Evolutionary conservation across 169 alveolate genomes (phyloP).

Genomic region (Cyclospora cayetanensis): DNA sequence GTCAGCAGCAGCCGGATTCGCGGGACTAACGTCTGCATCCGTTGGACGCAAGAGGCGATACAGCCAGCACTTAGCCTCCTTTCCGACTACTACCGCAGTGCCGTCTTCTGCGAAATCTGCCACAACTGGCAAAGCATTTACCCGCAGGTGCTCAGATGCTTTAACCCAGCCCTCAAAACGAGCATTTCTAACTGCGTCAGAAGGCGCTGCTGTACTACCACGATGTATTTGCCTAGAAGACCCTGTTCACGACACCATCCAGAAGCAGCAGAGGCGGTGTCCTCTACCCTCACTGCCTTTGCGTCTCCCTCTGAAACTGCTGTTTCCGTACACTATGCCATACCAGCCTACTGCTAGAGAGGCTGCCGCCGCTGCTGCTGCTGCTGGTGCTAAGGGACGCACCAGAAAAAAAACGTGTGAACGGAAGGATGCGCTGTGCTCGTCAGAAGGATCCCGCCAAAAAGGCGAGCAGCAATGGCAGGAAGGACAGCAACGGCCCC

Average conservation of each 20-base stretch:
- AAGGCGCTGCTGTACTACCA: background rate
- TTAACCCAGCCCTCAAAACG: too few species aligned
- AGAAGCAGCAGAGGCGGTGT: conserved; percentile 1
- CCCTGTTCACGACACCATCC: background rate
- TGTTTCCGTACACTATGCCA: background rate
- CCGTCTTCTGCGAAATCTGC: background rate
- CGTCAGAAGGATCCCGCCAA: background rate
- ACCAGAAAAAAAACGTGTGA: background rate
- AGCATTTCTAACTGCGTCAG: too few species aligned
- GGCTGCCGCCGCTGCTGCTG: background rate
- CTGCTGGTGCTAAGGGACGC: background rate
- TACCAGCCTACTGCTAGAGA: background rate
- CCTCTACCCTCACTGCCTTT: conserved; percentile 23
- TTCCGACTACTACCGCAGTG: too few species aligned
- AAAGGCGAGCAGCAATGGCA: background rate
- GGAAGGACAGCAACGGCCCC: background rate
- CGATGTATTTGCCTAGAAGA: conserved; percentile 4
- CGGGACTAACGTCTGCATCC: too few species aligned
- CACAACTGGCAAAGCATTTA: too few species aligned
- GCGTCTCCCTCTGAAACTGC: background rate
- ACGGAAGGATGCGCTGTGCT: background rate
- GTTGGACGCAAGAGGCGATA: too few species aligned
- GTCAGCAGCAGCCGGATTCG: too few species aligned
- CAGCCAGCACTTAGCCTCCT: too few species aligned
- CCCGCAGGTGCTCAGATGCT: background rate